Evolutionary conservation across 2,329 filamentous ascomycete genomes (phyloP).

Genomic region (Aspergillus hiratsukae): DNA sequence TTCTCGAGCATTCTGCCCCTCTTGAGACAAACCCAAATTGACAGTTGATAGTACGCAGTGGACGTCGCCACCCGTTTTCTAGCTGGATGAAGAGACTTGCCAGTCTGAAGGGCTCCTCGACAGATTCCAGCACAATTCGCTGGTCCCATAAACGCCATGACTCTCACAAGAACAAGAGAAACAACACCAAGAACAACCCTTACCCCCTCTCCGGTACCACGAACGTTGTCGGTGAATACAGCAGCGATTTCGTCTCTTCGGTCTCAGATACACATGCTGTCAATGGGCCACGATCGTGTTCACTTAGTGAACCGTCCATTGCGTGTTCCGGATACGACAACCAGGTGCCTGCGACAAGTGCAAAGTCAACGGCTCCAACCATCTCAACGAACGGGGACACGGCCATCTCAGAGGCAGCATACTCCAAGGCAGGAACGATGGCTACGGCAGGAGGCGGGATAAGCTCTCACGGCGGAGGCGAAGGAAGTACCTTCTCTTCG

Average conservation of each 20-base stretch:
- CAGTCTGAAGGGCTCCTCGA: slow-evolving; percentile 69
- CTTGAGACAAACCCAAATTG: slow-evolving; percentile 2
- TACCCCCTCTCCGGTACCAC: slow-evolving; percentile 75
- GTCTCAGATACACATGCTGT: slow-evolving; percentile 49
- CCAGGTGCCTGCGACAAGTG: slow-evolving; percentile 57
- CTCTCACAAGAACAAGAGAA: slow-evolving; percentile 52
- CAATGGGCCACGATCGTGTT: slow-evolving; percentile 52
- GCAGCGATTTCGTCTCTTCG: slow-evolving; percentile 45
- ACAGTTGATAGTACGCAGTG: slow-evolving; percentile 58
- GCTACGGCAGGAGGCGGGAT: slow-evolving; percentile 59
- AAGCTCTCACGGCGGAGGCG: slow-evolving; percentile 63
- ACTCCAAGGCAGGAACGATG: slow-evolving; percentile 77
- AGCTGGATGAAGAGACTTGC: slow-evolving; percentile 93
- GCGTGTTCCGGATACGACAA: slow-evolving; percentile 58
- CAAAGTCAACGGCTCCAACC: slow-evolving; percentile 71
- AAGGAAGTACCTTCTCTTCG: slow-evolving; percentile 61
- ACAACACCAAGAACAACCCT: slow-evolving; percentile 71
- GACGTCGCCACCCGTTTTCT: slow-evolving; percentile 79
- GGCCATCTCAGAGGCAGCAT: slow-evolving; percentile 66
- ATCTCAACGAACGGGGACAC: slow-evolving; percentile 79
- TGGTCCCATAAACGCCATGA: slow-evolving; percentile 37
- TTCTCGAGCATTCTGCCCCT: slow-evolving; percentile 1
- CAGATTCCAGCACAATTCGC: slow-evolving; percentile 45
- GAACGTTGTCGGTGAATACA: slow-evolving; percentile 36
- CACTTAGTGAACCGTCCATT: slow-evolving; percentile 56